These are phyloP conservation scores for Vanilla planifolia DNA, from an alignment of 106 monocot species.

Conservation along the genomic window DNA sequence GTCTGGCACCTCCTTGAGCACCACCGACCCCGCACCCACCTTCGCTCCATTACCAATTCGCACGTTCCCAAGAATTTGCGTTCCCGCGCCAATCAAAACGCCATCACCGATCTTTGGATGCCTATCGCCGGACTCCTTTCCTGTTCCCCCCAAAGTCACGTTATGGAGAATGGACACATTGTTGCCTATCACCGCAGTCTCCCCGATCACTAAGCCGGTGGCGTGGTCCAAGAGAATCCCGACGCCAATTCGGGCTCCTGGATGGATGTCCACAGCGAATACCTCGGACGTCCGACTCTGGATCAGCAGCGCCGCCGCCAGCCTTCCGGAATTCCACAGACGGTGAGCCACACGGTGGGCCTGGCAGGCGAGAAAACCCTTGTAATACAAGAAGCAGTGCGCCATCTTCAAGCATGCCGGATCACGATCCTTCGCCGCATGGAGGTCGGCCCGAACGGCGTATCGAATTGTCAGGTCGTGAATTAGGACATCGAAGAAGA, in stretches of 20 bases:
- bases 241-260: constrained; percentile 38
- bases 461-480: constrained; percentile 13
- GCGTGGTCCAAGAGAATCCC: constrained; percentile 62
- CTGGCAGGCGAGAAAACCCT: constrained; percentile 55
- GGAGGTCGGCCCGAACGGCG: constrained; percentile 37
- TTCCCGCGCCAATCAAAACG: constrained; percentile 54
- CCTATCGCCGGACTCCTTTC: constrained; percentile 53
- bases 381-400: constrained; percentile 55
- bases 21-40: constrained; percentile 64
- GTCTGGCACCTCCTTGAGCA: constrained; percentile 52
- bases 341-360: constrained; percentile 43
- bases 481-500: constrained; percentile 22
- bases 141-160: constrained; percentile 67
- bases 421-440: constrained; percentile 48
- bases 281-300: constrained; percentile 42
- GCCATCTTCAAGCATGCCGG: constrained; percentile 40
- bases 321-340: constrained; percentile 27
- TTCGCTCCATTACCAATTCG: constrained; percentile 48
- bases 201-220: constrained; percentile 56
- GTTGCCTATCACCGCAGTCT: constrained; percentile 64
- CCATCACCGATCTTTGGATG: constrained; percentile 70
- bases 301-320: constrained; percentile 27
- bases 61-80: constrained; percentile 53
- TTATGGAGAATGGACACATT: constrained; percentile 50
- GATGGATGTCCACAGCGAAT: constrained; percentile 65